These are phyloP conservation scores for Luvunga scandens DNA, from an alignment of 345 rosid genomes.

Conservation along the genomic window DNA sequence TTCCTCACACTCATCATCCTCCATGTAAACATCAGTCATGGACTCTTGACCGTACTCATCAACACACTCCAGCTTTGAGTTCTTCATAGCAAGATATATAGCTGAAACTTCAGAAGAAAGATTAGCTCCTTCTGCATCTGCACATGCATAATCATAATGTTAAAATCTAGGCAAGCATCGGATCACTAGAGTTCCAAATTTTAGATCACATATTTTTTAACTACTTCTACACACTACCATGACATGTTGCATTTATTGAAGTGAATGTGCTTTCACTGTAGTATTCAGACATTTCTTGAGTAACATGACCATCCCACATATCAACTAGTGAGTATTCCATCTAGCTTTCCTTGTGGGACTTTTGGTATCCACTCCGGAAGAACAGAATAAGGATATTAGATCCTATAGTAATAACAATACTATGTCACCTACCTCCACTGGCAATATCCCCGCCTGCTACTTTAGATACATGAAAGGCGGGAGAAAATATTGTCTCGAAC, in stretches of 20 bases:
- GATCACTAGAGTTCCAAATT: constrained; percentile 30
- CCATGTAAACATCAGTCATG: constrained; percentile 57
- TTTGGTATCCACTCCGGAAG: constrained; percentile 30
- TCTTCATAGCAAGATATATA: constrained; percentile 94
- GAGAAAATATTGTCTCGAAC: constrained; percentile 59
- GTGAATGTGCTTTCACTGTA: constrained; percentile 19
- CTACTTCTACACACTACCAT: constrained; percentile 23
- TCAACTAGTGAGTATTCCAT: constrained; percentile 20
- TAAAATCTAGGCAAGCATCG: constrained; percentile 40
- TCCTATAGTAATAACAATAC: background rate
- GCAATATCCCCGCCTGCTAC: constrained; percentile 31
- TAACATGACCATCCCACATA: constrained; percentile 21
- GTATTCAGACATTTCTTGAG: constrained; percentile 21
- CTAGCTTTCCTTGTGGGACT: constrained; percentile 23
- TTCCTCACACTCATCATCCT: constrained; percentile 74
- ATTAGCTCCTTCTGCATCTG: constrained; percentile 47
- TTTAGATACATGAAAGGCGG: constrained; percentile 52
- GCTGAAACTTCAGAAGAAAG: constrained; percentile 87
- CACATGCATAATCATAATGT: constrained; percentile 33
- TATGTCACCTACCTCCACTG: constrained; percentile 39
- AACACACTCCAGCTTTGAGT: constrained; percentile 85
- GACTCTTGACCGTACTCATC: constrained; percentile 88
- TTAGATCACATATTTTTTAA: constrained; percentile 30
- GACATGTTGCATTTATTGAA: constrained; percentile 16
- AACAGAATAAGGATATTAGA: constrained; percentile 5